phyloP scores from a whole-genome alignment of 768 basidiomycete species.

The Lepiota venenata region DNA sequence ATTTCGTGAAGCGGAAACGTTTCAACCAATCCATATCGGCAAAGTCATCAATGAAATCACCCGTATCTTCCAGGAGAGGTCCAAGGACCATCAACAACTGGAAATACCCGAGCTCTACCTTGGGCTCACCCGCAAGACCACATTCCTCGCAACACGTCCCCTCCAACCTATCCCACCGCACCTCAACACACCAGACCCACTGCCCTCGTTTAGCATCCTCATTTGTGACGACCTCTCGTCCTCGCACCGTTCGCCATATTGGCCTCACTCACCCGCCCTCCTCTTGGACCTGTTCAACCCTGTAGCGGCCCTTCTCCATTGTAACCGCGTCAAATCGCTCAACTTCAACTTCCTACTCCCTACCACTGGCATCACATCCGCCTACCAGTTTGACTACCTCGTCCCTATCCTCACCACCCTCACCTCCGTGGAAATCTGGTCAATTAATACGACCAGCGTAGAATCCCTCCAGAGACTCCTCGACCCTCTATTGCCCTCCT shows the following conservation, averaged over 20 bases:
- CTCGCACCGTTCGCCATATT: no score
- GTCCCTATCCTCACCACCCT: background rate
- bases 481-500: background rate
- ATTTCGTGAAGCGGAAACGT: background rate
- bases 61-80: background rate
- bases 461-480: background rate
- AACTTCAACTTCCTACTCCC: no score
- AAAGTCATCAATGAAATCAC: background rate
- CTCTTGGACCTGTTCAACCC: no score
- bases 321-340: no score
- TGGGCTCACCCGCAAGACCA: background rate
- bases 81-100: background rate
- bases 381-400: background rate
- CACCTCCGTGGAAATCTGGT: background rate
- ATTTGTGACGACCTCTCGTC: no score
- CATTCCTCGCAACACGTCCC: background rate
- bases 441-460: background rate
- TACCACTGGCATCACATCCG: no score
- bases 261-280: no score
- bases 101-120: background rate
- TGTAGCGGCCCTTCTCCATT: no score
- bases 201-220: background rate
- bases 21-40: background rate
- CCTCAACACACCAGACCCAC: background rate
- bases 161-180: background rate